These are phyloP conservation scores for Mycena epipterygia DNA, from an alignment of 768 basidiomycete genomes.

Conservation along the genomic window DNA sequence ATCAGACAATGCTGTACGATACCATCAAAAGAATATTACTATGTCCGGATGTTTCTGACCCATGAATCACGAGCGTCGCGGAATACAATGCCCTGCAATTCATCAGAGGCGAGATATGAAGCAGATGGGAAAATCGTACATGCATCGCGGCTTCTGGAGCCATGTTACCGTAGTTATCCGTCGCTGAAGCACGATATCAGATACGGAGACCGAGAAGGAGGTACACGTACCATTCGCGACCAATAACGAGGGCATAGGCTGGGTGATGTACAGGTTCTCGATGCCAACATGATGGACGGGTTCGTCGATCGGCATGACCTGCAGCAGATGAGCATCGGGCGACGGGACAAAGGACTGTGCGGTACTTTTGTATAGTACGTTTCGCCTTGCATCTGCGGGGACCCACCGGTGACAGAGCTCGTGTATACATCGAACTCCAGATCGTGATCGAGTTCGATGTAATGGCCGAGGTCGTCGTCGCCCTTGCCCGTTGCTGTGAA, in stretches of 20 bases:
- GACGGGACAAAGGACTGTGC: too few relatives aligned
- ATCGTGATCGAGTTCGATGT: neutral
- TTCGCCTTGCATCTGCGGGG: slow-evolving; percentile 13
- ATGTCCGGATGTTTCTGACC: slow-evolving; percentile 28
- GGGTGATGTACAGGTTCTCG: slow-evolving; percentile 30
- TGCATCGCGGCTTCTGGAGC: too few relatives aligned
- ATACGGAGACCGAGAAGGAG: too few relatives aligned
- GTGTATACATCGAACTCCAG: slow-evolving; percentile 28
- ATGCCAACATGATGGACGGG: slow-evolving; percentile 30
- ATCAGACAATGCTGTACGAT: too few relatives aligned
- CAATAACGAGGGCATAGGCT: too few relatives aligned
- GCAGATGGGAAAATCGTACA: too few relatives aligned
- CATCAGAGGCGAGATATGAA: too few relatives aligned
- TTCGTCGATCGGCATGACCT: slow-evolving; percentile 29
- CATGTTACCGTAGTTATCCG: too few relatives aligned
- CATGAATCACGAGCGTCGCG: slow-evolving; percentile 26
- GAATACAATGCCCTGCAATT: slow-evolving; percentile 25
- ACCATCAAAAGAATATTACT: too few relatives aligned
- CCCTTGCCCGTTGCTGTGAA: too few relatives aligned
- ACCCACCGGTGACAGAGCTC: slow-evolving; percentile 19
- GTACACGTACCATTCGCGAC: slow-evolving; percentile 14
- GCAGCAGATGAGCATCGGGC: too few relatives aligned
- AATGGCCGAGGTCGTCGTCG: slow-evolving; percentile 24
- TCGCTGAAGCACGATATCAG: too few relatives aligned
- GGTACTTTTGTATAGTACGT: slow-evolving; percentile 20